Base-by-base conservation (phyloP, 345 rosid genomes). In the Brassica cretica region DNA sequence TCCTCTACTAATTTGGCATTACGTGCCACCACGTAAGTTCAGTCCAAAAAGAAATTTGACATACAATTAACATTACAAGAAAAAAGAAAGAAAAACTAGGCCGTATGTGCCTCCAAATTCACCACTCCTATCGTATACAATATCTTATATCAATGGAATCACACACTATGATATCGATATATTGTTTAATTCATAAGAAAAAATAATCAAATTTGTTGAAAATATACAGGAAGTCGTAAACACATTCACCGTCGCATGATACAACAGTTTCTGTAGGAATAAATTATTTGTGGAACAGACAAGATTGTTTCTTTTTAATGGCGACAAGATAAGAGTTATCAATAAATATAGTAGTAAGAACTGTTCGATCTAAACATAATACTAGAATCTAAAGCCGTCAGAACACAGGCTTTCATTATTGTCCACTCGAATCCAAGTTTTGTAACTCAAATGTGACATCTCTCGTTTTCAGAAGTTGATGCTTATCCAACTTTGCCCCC, bases 381-480 rank as follows among this genome's bases (percentile, higher is more conserved):
- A 35, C 64, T 68, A 18, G 60, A 53, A 24, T 39, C 1, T 19
- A 24, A 14, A 71, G 71, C 59, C 59, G 66, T 49, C 71, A 39
- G 51, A 37, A 11, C 69, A 73, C n/a, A 73, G 33, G 12, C 14
- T 29, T 51, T 73, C 74, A 72, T 55, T 67, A 72, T 62, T 67
- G 70, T 62, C 73, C 66, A 79, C 78, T 73, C 21, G 30, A 35
- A 16, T 73, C 78, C 82, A 67, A 67, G 64, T 35, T 61, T 67
- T 24, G 25, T 67, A 67, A 67, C 37, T 49, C 68, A 32, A 21
- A 60, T 16, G 67, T 64, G 82, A 79, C 78, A 79, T 73, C 60
- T 73, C 60, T 73, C 78, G 35, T 73, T 73, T 67, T 79, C 78
- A 27, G 71, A 66, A 66, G 68, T 72, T 78, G 68, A 66, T 72